phyloP scores from a whole-genome alignment of 1,139 yeast species.

The Saccharomyces hybrid region DNA sequence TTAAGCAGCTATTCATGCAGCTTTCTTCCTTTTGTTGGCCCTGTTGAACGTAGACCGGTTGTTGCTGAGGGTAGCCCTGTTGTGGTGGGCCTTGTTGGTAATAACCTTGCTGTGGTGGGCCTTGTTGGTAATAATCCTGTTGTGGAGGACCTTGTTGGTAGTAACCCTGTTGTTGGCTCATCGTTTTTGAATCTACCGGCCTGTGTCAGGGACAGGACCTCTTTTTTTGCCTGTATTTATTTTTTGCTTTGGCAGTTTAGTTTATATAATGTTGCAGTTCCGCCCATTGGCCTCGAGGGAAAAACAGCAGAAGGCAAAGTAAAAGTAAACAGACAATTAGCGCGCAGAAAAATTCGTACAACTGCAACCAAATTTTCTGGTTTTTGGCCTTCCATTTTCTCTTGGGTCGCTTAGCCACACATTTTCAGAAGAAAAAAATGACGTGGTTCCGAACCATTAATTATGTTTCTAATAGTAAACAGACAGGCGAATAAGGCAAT shows the following conservation, averaged over 20 bases:
- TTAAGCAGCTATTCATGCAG: slow-evolving; percentile 36
- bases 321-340: neutral
- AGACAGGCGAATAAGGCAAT: neutral
- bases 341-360: neutral
- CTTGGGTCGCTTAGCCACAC: neutral
- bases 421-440: neutral
- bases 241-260: neutral
- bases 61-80: slow-evolving; percentile 37
- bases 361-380: neutral
- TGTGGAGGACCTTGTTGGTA: slow-evolving; percentile 33
- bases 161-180: slow-evolving; percentile 30
- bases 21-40: slow-evolving; percentile 30
- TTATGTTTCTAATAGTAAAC: neutral
- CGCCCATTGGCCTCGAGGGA: neutral
- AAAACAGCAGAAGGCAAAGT: neutral
- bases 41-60: slow-evolving; percentile 38
- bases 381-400: neutral
- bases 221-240: neutral
- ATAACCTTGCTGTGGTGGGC: slow-evolving; percentile 31
- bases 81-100: slow-evolving; percentile 34
- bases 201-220: neutral
- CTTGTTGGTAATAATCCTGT: slow-evolving; percentile 30
- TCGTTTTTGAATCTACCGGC: slow-evolving; percentile 6
- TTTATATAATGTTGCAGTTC: neutral
- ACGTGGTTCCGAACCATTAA: neutral